phyloP scores from a whole-genome alignment of 2,329 filamentous ascomycete genomes.

The Penicillium aurantiogriseum region DNA sequence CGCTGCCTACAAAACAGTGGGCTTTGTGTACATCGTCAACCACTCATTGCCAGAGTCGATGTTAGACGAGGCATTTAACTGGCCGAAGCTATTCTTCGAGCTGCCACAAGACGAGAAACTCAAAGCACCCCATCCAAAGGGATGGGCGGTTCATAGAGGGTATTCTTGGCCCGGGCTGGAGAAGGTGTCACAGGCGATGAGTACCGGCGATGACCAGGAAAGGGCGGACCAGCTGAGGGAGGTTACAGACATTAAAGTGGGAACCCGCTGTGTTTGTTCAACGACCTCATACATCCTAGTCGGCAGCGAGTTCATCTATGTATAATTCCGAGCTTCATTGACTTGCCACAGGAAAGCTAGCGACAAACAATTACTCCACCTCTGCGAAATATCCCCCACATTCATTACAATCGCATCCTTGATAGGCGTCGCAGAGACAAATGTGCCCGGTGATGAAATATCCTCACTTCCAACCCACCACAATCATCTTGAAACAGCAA shows the following conservation, averaged over 20 bases:
- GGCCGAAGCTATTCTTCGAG: constrained; percentile 47
- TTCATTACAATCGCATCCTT: constrained; percentile 50
- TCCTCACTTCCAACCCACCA: constrained; percentile 55
- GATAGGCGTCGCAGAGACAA: constrained; percentile 42
- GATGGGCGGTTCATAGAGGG: constrained; percentile 53
- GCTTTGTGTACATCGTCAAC: constrained; percentile 51
- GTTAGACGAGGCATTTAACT: constrained; percentile 46
- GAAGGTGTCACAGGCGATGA: constrained; percentile 52
- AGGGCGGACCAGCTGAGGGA: constrained; percentile 45
- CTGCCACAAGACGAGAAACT: constrained; percentile 48
- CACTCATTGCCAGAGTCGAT: constrained; percentile 44
- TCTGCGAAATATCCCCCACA: constrained; percentile 51
- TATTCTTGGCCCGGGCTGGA: constrained; percentile 57
- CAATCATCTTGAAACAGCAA: constrained; percentile 52
- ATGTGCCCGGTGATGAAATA: constrained; percentile 38
- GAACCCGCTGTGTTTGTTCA: constrained; percentile 9
- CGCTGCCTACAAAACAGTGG: constrained; percentile 45
- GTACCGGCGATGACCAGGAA: constrained; percentile 43
- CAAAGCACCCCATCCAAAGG: constrained; percentile 51
- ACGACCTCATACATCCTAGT: background rate
- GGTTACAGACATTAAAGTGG: constrained; percentile 54
- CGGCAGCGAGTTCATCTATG: background rate
- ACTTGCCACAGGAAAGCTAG: constrained; percentile 46
- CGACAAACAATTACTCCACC: constrained; percentile 50
- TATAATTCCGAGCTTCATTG: background rate